These are phyloP conservation scores for Gossypium raimondii DNA, from an alignment of 345 rosid species.

Conservation along the genomic window DNA sequence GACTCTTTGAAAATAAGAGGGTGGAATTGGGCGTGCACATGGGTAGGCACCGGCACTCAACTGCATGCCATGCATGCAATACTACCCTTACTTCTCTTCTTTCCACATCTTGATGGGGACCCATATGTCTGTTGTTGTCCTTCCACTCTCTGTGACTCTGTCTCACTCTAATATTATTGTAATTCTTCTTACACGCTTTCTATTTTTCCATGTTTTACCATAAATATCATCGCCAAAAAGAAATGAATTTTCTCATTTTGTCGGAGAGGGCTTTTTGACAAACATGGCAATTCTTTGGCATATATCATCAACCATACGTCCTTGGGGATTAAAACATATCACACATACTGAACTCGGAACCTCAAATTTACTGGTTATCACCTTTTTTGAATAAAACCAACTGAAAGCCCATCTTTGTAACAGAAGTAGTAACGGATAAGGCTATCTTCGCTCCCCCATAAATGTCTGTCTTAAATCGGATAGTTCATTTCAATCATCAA, in stretches of 20 bases:
- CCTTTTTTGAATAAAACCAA: too few relatives aligned
- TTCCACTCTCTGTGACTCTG: background rate
- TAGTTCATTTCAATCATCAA: too few relatives aligned
- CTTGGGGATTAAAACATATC: too few relatives aligned
- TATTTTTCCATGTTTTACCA: conserved; percentile 6
- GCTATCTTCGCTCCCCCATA: too few relatives aligned
- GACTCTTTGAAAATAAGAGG: too few relatives aligned
- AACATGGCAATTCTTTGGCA: background rate
- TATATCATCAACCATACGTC: too few relatives aligned
- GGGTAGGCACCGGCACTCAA: conserved; percentile 60
- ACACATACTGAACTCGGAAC: too few relatives aligned
- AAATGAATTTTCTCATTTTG: conserved; percentile 8
- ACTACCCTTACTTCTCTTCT: conserved; percentile 30
- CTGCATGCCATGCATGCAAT: conserved; percentile 35
- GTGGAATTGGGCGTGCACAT: conserved; percentile 41
- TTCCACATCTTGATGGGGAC: conserved; percentile 35
- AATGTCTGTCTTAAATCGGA: too few relatives aligned
- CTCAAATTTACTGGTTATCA: too few relatives aligned
- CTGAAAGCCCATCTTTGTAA: too few relatives aligned
- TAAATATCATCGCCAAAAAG: background rate
- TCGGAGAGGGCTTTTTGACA: background rate
- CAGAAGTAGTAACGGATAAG: too few relatives aligned
- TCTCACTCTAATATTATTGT: background rate
- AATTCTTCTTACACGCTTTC: background rate
- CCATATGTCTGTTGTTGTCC: conserved; percentile 30